Evolutionary conservation across 176 grass and related monocot genomes (phyloP).

Genomic region (Tillandsia fasciculata): DNA sequence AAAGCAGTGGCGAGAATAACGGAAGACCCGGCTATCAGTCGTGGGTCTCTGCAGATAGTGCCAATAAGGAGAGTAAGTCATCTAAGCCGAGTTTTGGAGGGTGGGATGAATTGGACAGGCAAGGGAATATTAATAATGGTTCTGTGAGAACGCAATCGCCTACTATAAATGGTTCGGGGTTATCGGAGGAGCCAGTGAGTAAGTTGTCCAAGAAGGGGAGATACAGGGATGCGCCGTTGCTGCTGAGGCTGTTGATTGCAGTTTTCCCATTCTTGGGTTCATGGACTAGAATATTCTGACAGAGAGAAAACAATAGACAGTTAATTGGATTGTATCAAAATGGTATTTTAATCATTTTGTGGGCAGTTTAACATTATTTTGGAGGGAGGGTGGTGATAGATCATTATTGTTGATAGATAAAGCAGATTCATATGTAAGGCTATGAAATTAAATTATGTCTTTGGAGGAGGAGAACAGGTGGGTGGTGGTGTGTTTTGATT

Average conservation of each 20-base stretch:
- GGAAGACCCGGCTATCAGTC: constrained; percentile 34
- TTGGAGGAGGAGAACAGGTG: too few relatives aligned
- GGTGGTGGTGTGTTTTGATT: too few relatives aligned
- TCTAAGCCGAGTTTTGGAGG: constrained; percentile 43
- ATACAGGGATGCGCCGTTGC: constrained; percentile 51
- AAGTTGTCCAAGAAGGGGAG: constrained; percentile 35
- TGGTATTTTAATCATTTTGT: too few relatives aligned
- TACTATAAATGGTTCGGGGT: not conserved
- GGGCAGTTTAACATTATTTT: too few relatives aligned
- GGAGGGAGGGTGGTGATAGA: too few relatives aligned
- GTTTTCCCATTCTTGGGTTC: constrained; percentile 84
- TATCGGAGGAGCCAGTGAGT: constrained; percentile 1
- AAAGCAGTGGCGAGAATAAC: not conserved
- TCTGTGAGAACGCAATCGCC: not conserved
- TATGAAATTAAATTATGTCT: too few relatives aligned
- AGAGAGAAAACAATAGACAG: not conserved
- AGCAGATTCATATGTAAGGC: too few relatives aligned
- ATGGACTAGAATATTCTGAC: constrained; percentile 69
- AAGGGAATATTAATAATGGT: constrained; percentile 4
- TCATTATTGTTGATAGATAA: too few relatives aligned
- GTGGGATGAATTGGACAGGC: constrained; percentile 63
- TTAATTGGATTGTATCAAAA: too few relatives aligned
- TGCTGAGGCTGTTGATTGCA: constrained; percentile 64
- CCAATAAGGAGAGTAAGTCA: constrained; percentile 1
- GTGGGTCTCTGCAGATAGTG: constrained; percentile 22